Percentiles rank a stretch among this genome's conserved stretches.
Conservation (phyloP, 306 rosid genomes). For the Vicia sativa region DNA sequence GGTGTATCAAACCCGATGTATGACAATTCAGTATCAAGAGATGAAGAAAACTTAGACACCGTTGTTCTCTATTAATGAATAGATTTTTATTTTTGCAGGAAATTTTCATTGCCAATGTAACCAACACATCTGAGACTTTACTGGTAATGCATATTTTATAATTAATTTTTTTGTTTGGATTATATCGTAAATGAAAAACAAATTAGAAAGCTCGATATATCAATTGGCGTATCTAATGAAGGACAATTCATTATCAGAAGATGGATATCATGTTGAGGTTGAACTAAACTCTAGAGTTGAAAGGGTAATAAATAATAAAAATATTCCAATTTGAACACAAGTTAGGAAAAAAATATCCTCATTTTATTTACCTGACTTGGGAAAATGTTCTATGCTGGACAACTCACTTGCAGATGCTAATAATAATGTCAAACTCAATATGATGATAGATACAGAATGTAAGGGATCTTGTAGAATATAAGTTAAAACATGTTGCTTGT, state of each 20-base stretch:
- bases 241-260: constrained; percentile 41
- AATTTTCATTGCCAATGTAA: constrained; percentile 29
- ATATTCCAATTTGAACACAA: constrained; percentile 19
- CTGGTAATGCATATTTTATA: not conserved
- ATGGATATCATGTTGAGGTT: constrained; percentile 15
- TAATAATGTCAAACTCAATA: constrained; percentile 9
- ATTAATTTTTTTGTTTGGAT: not conserved
- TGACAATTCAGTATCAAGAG: constrained; percentile 39
- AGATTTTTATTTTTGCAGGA: constrained; percentile 29
- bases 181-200: not conserved
- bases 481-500: constrained; percentile 18
- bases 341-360: not conserved
- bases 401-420: constrained; percentile 22
- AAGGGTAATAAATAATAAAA: constrained; percentile 42
- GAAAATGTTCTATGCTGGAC: constrained; percentile 29
- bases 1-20: constrained; percentile 36
- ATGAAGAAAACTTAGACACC: constrained; percentile 15
- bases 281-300: constrained; percentile 38
- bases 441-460: constrained; percentile 21
- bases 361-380: constrained; percentile 1
- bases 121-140: constrained; percentile 31
- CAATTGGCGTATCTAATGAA: constrained; percentile 34
- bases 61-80: constrained; percentile 8
- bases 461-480: constrained; percentile 28
- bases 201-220: constrained; percentile 25